Base-by-base conservation (phyloP, 768 basidiomycete genomes). In the Sporobolomyces pararoseus region DNA sequence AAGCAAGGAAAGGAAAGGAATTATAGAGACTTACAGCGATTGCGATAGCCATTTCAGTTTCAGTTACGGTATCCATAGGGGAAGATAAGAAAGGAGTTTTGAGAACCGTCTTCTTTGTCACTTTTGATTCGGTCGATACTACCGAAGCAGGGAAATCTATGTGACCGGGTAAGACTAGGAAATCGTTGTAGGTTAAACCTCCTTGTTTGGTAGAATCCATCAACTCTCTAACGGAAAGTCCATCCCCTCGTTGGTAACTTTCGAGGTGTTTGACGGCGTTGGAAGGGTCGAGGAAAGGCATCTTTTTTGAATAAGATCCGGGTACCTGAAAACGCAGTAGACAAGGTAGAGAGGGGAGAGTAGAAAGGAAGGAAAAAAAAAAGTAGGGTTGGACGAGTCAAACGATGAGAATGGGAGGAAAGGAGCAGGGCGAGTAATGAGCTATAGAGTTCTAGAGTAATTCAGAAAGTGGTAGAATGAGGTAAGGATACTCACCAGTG, bases 11-110 rank as follows among this genome's bases (percentile, higher is more conserved):
- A n/a, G n/a, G n/a, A n/a, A n/a, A n/a, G n/a, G n/a, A n/a, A n/a
- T n/a, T n/a, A n/a, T n/a, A n/a, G n/a, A n/a, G 64, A 81, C 88
- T 82, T 79, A 93, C 90, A 80, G 92, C 91, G 84, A 95, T 87
- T 58, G 88, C 83, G 78, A 95, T 91, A 35, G 91, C 91, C 90
- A 94, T 95, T 68, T 90, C 87, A 63, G 85, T 86, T 81, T 97
- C 96, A 1, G 96, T 98, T 75, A 98, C 96, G 52, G 96, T 99
- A 82, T 99, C 96, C 96, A 99, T 99, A 21, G 96, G 95, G 60
- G 91, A 94, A 79, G 91, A 95, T 83, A 97, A 83, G 82, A 99
- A 95, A 0, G 95, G 96, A 0, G 93, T 94, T 82, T 92, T 97
- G 76, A 99, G 84, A 50, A 83, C 81, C 29, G 78, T 76, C 75